phyloP scores from a whole-genome alignment of 192 early-diverging fungal genomes.

The Entomortierella chlamydospora region DNA sequence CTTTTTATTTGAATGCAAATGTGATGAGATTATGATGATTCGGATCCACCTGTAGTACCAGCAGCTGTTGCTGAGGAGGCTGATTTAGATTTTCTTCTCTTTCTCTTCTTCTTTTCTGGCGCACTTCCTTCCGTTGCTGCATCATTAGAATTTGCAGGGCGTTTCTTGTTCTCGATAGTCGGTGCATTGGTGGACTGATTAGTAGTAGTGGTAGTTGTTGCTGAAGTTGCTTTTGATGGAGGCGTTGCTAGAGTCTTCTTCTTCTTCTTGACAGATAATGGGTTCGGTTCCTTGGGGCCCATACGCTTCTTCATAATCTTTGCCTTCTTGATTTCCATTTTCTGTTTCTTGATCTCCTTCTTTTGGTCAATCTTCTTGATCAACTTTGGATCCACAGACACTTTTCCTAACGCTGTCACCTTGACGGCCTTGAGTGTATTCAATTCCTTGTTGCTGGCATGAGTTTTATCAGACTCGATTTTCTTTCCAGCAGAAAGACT shows the following conservation, averaged over 20 bases:
- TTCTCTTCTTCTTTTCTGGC: constrained; percentile 44
- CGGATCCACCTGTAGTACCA: neutral
- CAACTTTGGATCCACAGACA: constrained; percentile 29
- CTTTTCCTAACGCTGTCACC: constrained; percentile 48
- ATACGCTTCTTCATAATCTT: constrained; percentile 67
- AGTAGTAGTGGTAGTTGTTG: constrained; percentile 4
- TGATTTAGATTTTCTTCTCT: constrained; percentile 34
- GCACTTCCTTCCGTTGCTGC: neutral
- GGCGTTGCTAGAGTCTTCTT: constrained; percentile 6
- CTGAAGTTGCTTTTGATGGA: no score
- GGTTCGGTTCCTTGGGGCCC: constrained; percentile 87
- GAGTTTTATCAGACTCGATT: constrained; percentile 55
- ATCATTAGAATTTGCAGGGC: neutral
- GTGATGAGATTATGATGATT: constrained; percentile 15
- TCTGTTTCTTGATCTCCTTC: constrained; percentile 45
- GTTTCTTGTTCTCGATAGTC: constrained; percentile 8
- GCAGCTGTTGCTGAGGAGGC: neutral
- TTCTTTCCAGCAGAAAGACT: constrained; percentile 60
- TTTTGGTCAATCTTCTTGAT: constrained; percentile 61
- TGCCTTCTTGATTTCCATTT: constrained; percentile 39
- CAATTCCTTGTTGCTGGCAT: constrained; percentile 59
- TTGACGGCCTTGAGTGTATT: constrained; percentile 64
- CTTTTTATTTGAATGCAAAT: neutral
- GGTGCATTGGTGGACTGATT: constrained; percentile 12
- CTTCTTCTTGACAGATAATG: constrained; percentile 88